Base-by-base conservation (phyloP, 768 basidiomycete species). In the Mycena haematopus region DNA sequence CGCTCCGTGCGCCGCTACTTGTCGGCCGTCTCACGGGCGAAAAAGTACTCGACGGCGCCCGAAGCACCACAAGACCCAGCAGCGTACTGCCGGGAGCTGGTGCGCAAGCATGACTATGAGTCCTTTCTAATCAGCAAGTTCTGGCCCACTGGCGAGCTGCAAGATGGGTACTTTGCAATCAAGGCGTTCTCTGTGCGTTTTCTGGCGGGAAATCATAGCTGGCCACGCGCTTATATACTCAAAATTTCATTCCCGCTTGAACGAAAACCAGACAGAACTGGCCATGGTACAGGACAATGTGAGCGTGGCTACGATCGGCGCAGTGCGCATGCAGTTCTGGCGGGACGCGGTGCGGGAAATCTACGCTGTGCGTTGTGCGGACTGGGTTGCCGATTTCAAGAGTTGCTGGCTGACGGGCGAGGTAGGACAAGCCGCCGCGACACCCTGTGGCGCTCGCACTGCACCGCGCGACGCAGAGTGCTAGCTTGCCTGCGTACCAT, bases 321-420 rank as follows among this genome's bases (percentile, higher is more conserved):
- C 86, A 72, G 91, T 93, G 83, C 82, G 91, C 66, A 84, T 93
- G 79, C 88, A 93, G 72, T 95, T 94, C 72, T 95, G 93, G 93
- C 84, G 86, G 68, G 92, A 95, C 70, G 87, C 90, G 14, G 70
- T 94, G 27, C 90, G 87, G 69, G 82, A 77, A 50, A 84, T 93
- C 22, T 78, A 78, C 69, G 83, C 89, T 71, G 93, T 90, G 69
- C 72, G 82, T 73, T 31, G 33, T 10, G 50, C 33, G 33, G 33
- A 52, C 29, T 33, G n/a, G 49, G 29, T 6, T 42, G 44, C 17
- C 33, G 33, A 6, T 33, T 33, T 11, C 11, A 4, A 15, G 47
- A 19, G 17, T 27, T 29, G 19, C 61, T 66, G 52, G 68, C 65
- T 69, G 22, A 40, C 46, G 65, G 50, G 52, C 56, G 62, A 63